Percentiles rank a stretch among this genome's conserved stretches.
Evolutionary conservation across 2,329 filamentous ascomycete species (phyloP).

Genomic region (Albophoma yamanashiensis): DNA sequence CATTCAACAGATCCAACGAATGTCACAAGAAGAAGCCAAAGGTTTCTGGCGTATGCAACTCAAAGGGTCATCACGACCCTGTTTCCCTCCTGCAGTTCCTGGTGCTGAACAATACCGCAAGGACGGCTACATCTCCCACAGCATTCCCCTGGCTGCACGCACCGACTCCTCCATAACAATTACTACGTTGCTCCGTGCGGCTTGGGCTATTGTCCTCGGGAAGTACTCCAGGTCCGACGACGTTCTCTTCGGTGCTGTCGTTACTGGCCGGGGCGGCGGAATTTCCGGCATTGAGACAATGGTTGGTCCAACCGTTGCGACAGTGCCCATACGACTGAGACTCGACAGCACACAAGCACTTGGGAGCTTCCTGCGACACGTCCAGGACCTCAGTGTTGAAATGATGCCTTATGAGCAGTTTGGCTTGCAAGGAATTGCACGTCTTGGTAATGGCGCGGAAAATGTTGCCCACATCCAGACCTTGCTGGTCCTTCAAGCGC

Average conservation of each 20-base stretch:
- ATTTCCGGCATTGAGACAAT: background rate
- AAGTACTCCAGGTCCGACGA: conserved; percentile 3
- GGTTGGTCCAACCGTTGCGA: background rate
- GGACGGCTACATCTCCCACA: background rate
- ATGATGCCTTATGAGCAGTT: background rate
- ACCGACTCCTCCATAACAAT: conserved; percentile 1
- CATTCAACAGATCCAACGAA: background rate
- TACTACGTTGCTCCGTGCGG: conserved; percentile 28
- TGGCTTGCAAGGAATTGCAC: background rate
- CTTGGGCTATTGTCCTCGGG: conserved; percentile 26
- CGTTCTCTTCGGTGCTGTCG: background rate
- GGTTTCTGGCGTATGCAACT: background rate
- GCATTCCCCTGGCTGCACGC: background rate
- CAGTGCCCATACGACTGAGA: background rate
- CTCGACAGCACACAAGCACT: background rate
- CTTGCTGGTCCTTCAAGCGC: background rate
- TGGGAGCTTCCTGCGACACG: background rate
- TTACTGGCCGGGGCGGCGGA: background rate
- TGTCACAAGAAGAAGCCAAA: background rate
- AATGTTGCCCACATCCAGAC: background rate
- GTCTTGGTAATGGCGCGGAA: background rate
- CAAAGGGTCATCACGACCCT: background rate
- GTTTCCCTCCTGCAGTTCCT: background rate
- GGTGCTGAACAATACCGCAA: background rate
- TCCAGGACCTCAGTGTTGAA: background rate